A percentile compares a stretch with the other conserved stretches of the same genome.
These are phyloP conservation scores for Stephania japonica DNA, from an alignment of 164 flowering plant genomes.

Conservation along the genomic window DNA sequence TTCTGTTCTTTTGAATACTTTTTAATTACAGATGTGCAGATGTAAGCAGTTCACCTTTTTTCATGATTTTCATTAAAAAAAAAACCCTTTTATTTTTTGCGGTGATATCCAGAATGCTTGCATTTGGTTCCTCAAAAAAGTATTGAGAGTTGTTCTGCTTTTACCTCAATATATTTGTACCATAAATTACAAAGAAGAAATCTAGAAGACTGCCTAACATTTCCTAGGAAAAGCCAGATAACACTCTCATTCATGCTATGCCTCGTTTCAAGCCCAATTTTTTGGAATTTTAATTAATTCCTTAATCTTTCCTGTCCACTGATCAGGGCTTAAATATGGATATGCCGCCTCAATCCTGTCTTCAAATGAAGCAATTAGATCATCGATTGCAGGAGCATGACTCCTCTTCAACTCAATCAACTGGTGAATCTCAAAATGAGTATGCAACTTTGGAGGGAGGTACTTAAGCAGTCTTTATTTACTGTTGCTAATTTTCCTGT, in stretches of 20 bases:
- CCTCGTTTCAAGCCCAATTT: conserved; percentile 26
- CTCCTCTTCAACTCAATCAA: conserved; percentile 54
- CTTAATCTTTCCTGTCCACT: conserved; percentile 25
- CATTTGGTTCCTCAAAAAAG: not conserved
- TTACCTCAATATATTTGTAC: not conserved
- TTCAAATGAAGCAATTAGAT: conserved; percentile 32
- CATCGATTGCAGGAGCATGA: conserved; percentile 43
- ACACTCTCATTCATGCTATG: conserved; percentile 23
- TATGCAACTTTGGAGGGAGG: conserved; percentile 22
- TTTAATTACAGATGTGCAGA: not conserved
- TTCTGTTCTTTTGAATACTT: not conserved
- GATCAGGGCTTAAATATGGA: conserved; percentile 35
- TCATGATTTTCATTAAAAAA: too few relatives aligned
- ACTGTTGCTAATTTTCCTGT: not conserved
- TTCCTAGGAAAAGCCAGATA: conserved; percentile 25
- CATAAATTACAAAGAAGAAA: not conserved
- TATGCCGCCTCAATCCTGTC: conserved; percentile 27
- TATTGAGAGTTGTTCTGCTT: not conserved
- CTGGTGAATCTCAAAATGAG: conserved; percentile 42
- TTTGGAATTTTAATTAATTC: conserved; percentile 33
- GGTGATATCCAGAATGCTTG: not conserved
- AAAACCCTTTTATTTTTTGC: not conserved
- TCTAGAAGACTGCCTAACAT: conserved; percentile 24
- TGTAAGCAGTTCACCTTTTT: not conserved
- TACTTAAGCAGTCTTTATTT: conserved; percentile 38